A percentile compares a stretch with the other conserved stretches of the same genome.
Evolutionary conservation across 2,329 filamentous ascomycete genomes (phyloP).

Genomic region (Endoconidiophora laricicola): DNA sequence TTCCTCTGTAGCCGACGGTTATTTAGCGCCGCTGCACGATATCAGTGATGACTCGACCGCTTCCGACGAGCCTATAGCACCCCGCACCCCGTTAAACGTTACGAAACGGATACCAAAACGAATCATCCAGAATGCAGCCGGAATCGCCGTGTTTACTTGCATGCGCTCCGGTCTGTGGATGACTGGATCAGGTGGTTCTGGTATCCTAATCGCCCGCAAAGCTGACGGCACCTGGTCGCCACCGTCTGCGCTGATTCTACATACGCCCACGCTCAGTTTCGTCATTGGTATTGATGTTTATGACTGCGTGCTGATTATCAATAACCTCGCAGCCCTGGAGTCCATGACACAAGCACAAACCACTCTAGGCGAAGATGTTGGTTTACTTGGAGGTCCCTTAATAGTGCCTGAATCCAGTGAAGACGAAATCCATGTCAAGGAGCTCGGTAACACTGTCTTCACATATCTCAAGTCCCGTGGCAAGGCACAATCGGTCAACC

Average conservation of each 20-base stretch:
- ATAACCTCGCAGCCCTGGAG: slow-evolving; percentile 68
- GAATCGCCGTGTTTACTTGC: slow-evolving; percentile 83
- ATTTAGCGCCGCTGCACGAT: slow-evolving; percentile 29
- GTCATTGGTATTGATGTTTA: slow-evolving; percentile 87
- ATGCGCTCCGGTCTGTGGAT: slow-evolving; percentile 90
- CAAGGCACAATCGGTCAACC: slow-evolving; percentile 35
- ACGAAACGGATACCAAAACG: slow-evolving; percentile 67
- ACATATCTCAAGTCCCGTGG: slow-evolving; percentile 43
- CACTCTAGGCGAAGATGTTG: slow-evolving; percentile 68
- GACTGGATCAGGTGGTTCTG: slow-evolving; percentile 78
- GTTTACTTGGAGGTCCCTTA: slow-evolving; percentile 59
- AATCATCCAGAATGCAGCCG: slow-evolving; percentile 78
- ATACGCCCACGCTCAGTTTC: slow-evolving; percentile 79
- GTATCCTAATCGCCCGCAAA: slow-evolving; percentile 67
- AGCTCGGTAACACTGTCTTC: slow-evolving; percentile 37
- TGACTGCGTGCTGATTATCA: slow-evolving; percentile 87
- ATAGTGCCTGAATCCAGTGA: slow-evolving; percentile 36
- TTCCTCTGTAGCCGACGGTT: slow-evolving; percentile 33
- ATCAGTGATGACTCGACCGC: slow-evolving; percentile 17
- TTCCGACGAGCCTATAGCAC: slow-evolving; percentile 20
- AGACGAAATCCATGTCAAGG: slow-evolving; percentile 33
- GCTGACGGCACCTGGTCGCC: slow-evolving; percentile 83
- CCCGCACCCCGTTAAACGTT: slow-evolving; percentile 31
- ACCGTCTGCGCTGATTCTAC: slow-evolving; percentile 77
- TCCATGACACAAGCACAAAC: slow-evolving; percentile 65